Base-by-base conservation (phyloP, 805 yeast species). In the Blastobotrys parvus region DNA sequence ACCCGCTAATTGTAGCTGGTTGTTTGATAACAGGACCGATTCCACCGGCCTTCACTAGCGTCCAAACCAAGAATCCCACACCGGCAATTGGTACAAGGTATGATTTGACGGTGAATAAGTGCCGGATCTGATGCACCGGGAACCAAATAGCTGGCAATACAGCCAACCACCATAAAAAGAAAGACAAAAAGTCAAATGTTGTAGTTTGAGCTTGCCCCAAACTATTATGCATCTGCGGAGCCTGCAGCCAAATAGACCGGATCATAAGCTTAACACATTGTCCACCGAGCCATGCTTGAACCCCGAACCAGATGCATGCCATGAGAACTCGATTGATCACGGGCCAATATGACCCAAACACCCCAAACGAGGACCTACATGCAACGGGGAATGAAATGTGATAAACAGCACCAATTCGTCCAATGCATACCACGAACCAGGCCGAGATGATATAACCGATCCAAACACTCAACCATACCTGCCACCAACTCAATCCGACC, bases 391-490 rank as follows among this genome's bases (percentile, higher is more conserved):
- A 88, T 0, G 92, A 75, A 44, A 85, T 69, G 57, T 87, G 95
- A 57, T 87, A 84, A 49, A 74, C 73, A 13, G 87, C 72, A 52
- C 95, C 96, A 41, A 84, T 74, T 53, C 94, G 70, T 18, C 94
- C 83, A 16, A 83, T 71, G n/a, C 78, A 57, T 3, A 76, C 72
- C 27, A 88, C 81, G 52, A 86, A 84, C 1, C 72, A 52, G 48
- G 83, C 92, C 48, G 84, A 77, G 38, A 83, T 62, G 16, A 70
- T 57, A 61, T 87, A 87, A 4, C 95, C 95, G 15, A 87, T 49
- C 92, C 94, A 85, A 20, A 87, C 92, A 1, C 92, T 75, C 31
- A 87, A 64, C 94, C 95, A 87, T 10, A 83, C 78, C 58, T 80
- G 88, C 94, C 94, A 87, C 94, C 95, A 86, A 15, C 80, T 74